These are phyloP conservation scores for Camptophora hylomeconis DNA, from an alignment of 2,329 filamentous ascomycete genomes.

Conservation along the genomic window DNA sequence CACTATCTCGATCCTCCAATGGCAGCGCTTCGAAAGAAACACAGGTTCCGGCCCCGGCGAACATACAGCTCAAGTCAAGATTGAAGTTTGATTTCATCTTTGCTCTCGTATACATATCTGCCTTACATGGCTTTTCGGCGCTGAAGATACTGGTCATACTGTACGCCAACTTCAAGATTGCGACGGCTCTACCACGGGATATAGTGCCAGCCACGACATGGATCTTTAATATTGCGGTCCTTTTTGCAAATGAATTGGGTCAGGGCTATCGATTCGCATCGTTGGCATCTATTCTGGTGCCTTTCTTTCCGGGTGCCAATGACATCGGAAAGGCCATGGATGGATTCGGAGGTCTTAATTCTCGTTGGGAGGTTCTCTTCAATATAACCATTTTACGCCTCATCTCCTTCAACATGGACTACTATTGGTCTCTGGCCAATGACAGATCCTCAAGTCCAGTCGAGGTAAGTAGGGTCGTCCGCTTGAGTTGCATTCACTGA, in stretches of 20 bases:
- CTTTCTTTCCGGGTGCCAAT: constrained; percentile 32
- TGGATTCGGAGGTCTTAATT: constrained; percentile 65
- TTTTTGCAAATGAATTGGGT: constrained; percentile 83
- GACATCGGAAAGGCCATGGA: constrained; percentile 63
- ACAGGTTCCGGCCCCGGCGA: constrained; percentile 10
- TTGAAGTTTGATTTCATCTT: constrained; percentile 74
- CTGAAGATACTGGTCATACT: constrained; percentile 73
- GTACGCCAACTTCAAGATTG: constrained; percentile 68
- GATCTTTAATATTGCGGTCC: constrained; percentile 71
- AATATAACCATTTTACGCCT: constrained; percentile 86
- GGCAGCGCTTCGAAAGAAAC: constrained; percentile 5
- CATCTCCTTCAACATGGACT: constrained; percentile 94
- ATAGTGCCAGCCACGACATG: constrained; percentile 69
- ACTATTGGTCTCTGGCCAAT: constrained; percentile 75
- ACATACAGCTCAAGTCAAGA: constrained; percentile 49
- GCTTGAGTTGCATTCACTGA: constrained; percentile 37
- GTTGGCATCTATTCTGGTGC: constrained; percentile 43
- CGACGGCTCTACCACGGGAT: constrained; percentile 54
- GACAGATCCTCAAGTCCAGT: constrained; percentile 48
- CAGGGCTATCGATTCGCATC: constrained; percentile 61
- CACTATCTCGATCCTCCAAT: constrained; percentile 3
- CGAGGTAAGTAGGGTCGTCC: constrained; percentile 54
- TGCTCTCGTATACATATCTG: constrained; percentile 62
- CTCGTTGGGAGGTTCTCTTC: constrained; percentile 93
- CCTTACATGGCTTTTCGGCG: constrained; percentile 72